phyloP scores from a whole-genome alignment of 2,329 filamentous ascomycete genomes.

The Verticillium klebahnii region DNA sequence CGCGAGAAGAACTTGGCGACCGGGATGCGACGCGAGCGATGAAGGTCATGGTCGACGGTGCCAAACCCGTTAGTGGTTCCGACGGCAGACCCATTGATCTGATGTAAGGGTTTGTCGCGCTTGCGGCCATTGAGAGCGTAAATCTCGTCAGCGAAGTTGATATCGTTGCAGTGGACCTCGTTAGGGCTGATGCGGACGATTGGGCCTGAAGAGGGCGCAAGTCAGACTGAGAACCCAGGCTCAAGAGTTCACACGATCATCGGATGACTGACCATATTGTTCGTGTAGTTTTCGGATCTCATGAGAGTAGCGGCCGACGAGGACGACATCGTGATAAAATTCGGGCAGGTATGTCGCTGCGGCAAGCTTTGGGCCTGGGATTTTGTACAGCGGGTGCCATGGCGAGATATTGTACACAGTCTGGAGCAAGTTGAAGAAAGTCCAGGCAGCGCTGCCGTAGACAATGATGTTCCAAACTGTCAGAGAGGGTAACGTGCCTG shows the following conservation, averaged over 20 bases:
- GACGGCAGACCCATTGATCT: slow-evolving; percentile 5
- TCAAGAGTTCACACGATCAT: not conserved
- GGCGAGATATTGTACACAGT: slow-evolving; percentile 31
- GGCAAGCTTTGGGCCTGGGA: slow-evolving; percentile 32
- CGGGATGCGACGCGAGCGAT: slow-evolving; percentile 19
- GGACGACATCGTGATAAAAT: slow-evolving; percentile 31
- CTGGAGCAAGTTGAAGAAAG: slow-evolving; percentile 21
- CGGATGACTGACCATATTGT: slow-evolving; percentile 22
- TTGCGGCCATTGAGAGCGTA: slow-evolving; percentile 19
- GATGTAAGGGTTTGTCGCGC: slow-evolving; percentile 7
- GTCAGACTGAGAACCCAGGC: not conserved
- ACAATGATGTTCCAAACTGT: not conserved
- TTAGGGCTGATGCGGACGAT: slow-evolving; percentile 33
- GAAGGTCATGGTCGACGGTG: slow-evolving; percentile 20
- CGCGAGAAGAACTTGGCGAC: slow-evolving; percentile 26
- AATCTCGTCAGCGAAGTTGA: slow-evolving; percentile 29
- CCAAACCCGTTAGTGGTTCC: slow-evolving; percentile 1
- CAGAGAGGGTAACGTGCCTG: not conserved
- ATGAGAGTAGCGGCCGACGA: slow-evolving; percentile 26
- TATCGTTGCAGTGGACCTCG: slow-evolving; percentile 32
- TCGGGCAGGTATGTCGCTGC: slow-evolving; percentile 30
- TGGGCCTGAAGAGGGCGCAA: slow-evolving; percentile 17
- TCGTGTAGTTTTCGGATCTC: slow-evolving; percentile 30
- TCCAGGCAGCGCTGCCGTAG: slow-evolving; percentile 12
- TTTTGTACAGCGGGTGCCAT: slow-evolving; percentile 29